Evolutionary conservation across 2,329 filamentous ascomycete species (phyloP), one percentile per base, ranked within the genome.

Genomic region (Cytospora chrysosperma): DNA sequence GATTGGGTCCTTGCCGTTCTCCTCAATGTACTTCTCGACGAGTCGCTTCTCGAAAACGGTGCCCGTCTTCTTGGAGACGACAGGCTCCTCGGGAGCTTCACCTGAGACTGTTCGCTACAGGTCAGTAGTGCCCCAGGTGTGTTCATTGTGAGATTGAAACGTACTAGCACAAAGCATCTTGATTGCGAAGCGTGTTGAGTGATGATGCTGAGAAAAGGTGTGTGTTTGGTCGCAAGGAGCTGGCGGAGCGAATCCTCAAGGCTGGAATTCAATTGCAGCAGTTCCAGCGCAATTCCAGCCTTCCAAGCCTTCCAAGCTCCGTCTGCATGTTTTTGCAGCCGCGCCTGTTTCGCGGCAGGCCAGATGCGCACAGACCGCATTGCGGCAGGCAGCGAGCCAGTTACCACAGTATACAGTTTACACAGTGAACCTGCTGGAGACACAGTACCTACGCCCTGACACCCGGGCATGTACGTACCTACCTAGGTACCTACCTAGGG

Each of bases 31-130:
- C 70, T 94, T 91, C 76, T 97, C 93, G 72, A 99, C 94, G 68
- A 99, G 83, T 57, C 94, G 90, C 80, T 92, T 96, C 79, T 99
- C 95, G 77, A 96, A 99, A 57, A 98, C 87, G 75, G 90, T 89
- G 71, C 94, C 92, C 74, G 92, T 96, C 81, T 97, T 96, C 77
- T 91, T 90, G 74, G 95, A 99, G 73, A 93, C 91, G 70, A 98
- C 94, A 62, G 95, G 93, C 79, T 93, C 89, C 80, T 97, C 91
- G 69, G 95, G 94, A 80, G 92, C 89, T 85, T 97, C 94, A 79
- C 95, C 95, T 67, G 95, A 99, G 78, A 99, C 94, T 96, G 73
- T 61, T 27, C 5, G 24, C 47, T 24, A 54, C 26, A 19, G 56
- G 57, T 63, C 43, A 62, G 64, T 28, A 21, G 30, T 24, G 4